Conservation (phyloP, 2,329 filamentous ascomycete species). For the Metarhizium rileyi region DNA sequence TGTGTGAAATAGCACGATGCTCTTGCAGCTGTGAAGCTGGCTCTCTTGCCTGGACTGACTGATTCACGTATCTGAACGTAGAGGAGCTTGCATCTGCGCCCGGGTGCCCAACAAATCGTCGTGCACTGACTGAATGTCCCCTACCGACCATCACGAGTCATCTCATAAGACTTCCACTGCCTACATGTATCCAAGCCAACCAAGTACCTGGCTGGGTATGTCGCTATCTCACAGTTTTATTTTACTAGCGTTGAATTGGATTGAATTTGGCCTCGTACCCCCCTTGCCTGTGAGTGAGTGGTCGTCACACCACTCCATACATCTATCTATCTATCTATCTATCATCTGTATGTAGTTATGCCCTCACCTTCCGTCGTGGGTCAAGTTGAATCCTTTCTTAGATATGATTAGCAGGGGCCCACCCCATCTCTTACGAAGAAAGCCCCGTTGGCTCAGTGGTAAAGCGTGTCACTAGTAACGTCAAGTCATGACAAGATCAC, state of each 20-base stretch:
- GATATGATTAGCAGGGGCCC: neutral
- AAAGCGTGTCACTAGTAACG: conserved; percentile 28
- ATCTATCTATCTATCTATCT: too few relatives aligned
- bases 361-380: neutral
- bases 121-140: too few relatives aligned
- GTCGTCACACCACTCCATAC: neutral
- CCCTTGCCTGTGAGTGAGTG: neutral
- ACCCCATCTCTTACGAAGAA: neutral
- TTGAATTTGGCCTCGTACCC: neutral
- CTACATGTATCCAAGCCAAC: too few relatives aligned
- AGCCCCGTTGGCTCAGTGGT: conserved; percentile 26
- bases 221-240: neutral
- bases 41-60: too few relatives aligned
- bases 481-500: conserved; percentile 27
- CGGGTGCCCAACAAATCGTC: too few relatives aligned
- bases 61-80: too few relatives aligned
- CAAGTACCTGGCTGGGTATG: too few relatives aligned
- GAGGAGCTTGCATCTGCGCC: neutral
- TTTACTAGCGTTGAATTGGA: neutral
- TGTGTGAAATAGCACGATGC: neutral
- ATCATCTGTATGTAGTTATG: too few relatives aligned
- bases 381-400: neutral
- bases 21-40: neutral
- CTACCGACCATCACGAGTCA: too few relatives aligned
- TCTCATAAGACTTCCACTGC: too few relatives aligned